Conservation (phyloP, 352 stramenopile genomes). For the Halophytophthora batemanensis region DNA sequence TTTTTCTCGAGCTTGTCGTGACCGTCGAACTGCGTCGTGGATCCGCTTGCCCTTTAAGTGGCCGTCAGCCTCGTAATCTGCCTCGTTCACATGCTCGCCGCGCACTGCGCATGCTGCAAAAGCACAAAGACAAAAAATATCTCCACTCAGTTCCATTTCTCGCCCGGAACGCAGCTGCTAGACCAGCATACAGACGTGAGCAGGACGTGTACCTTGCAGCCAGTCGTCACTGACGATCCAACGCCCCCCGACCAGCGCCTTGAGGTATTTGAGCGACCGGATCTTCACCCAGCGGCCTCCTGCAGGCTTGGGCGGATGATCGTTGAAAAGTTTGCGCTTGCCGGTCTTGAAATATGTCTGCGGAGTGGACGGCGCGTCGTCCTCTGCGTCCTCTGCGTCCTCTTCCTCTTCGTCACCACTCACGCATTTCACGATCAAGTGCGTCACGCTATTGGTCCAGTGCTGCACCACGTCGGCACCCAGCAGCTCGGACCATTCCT, state of each 20-base stretch:
- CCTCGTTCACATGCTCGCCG: slow-evolving; percentile 39
- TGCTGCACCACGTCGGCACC: slow-evolving; percentile 43
- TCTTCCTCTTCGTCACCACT: slow-evolving; percentile 29
- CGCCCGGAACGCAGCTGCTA: no score
- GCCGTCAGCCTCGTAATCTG: slow-evolving; percentile 54
- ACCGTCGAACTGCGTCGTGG: slow-evolving; percentile 48
- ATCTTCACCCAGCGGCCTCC: slow-evolving; percentile 76
- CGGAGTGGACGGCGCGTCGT: slow-evolving; percentile 16
- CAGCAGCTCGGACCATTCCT: slow-evolving; percentile 38
- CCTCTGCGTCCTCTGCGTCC: slow-evolving; percentile 16
- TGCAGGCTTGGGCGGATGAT: slow-evolving; percentile 12
- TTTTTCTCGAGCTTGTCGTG: slow-evolving; percentile 36
- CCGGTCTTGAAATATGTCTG: slow-evolving; percentile 9
- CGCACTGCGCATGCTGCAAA: slow-evolving; percentile 38
- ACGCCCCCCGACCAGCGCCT: slow-evolving; percentile 67
- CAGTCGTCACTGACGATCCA: slow-evolving; percentile 86
- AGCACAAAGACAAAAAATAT: not conserved
- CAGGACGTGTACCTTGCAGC: slow-evolving; percentile 45
- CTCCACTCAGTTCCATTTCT: not conserved
- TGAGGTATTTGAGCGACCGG: slow-evolving; percentile 84
- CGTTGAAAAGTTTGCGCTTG: slow-evolving; percentile 54
- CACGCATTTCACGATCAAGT: slow-evolving; percentile 82
- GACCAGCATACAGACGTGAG: not conserved
- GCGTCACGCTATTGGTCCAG: slow-evolving; percentile 66
- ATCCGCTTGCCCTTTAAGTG: slow-evolving; percentile 56